Base-by-base conservation (phyloP, 495 filamentous ascomycete genomes). In the Astrocystis sublimbata region DNA sequence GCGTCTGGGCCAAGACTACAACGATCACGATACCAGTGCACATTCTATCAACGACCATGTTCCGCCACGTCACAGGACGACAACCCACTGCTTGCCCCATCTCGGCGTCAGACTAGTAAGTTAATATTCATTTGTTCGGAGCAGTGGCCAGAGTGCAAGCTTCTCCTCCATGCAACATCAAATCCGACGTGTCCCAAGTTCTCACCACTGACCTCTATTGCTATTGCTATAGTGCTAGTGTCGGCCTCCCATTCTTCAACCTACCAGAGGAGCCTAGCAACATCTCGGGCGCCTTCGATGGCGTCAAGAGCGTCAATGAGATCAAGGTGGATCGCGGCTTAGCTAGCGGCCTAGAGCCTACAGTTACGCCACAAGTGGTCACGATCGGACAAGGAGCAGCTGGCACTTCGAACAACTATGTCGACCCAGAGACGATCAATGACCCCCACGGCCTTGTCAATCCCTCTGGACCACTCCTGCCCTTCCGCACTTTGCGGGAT, bases 1-100 rank as follows among this genome's bases (percentile, higher is more conserved):
- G 36, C 2, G 60, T 36, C 3, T 81, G 80, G 81, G 67, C 78
- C 53, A 63, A 23, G 13, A 62, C 69, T 0, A 55, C 49, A 3
- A 68, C 71, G 0, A 70, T 72, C 4, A 49, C 73, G 6, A 70
- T 81, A 59, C 76, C 81, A 19, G 67, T 83, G 0, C 77, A 81
- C 36, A 71, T 79, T 36, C 58, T 83, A 42, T 74, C 81, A 61
- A 66, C 61, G 4, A 47, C 53, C 1, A 42, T 17, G 12, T 78
- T 78, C 61, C 56, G 68, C 40, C 31, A 57, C 6, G 70, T 80
- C 38, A 82, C 76, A 0, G 73, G 75, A 0, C 45, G 58, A 10
- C 7, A 50, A 0, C 61, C 71, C 3, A 75, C 80, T 10, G 19
- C 33, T 10, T 72, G 71, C 19, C 78, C 81, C 0, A 67, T 81